A percentile compares a stretch with the other conserved stretches of the same genome.
phyloP scores from a whole-genome alignment of 1,284 basidiomycete species.

The Apiotrichum domesticum region DNA sequence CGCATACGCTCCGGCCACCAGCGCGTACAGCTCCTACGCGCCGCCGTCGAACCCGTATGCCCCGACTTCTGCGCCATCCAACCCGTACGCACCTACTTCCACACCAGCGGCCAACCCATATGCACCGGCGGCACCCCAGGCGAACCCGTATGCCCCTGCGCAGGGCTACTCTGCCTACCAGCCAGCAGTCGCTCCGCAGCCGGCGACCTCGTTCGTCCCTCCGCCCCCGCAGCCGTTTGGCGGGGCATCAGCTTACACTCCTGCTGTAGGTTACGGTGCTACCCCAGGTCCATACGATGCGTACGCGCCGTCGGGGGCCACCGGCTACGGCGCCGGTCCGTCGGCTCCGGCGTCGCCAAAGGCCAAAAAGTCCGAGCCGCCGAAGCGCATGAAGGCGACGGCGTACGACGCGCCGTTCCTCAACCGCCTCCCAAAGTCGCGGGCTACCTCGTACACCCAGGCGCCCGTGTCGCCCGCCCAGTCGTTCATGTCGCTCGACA shows the following conservation, averaged over 20 bases:
- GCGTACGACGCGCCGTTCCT: constrained; percentile 44
- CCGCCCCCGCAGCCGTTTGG: not conserved
- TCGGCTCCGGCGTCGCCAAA: constrained; percentile 9
- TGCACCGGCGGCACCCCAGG: not conserved
- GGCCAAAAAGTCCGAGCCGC: constrained; percentile 18
- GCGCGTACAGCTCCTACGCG: not conserved
- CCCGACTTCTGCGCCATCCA: too few relatives aligned
- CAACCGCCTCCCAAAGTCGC: constrained; percentile 8
- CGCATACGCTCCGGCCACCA: not conserved
- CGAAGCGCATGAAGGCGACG: constrained; percentile 35
- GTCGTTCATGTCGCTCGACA: constrained; percentile 13
- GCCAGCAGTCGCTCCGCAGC: not conserved
- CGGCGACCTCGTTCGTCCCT: not conserved
- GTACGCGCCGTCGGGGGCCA: not conserved
- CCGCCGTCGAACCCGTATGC: not conserved
- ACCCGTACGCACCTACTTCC: not conserved
- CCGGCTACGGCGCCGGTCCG: constrained; percentile 7
- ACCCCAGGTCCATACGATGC: constrained; percentile 8
- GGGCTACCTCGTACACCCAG: not conserved
- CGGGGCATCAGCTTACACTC: not conserved
- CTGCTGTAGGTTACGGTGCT: not conserved
- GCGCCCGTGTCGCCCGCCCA: constrained; percentile 1
- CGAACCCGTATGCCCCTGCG: not conserved
- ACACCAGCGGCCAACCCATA: not conserved
- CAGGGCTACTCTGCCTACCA: not conserved